Base-by-base conservation (phyloP, 2,329 filamentous ascomycete species). In the Hymenoscyphus linearis region DNA sequence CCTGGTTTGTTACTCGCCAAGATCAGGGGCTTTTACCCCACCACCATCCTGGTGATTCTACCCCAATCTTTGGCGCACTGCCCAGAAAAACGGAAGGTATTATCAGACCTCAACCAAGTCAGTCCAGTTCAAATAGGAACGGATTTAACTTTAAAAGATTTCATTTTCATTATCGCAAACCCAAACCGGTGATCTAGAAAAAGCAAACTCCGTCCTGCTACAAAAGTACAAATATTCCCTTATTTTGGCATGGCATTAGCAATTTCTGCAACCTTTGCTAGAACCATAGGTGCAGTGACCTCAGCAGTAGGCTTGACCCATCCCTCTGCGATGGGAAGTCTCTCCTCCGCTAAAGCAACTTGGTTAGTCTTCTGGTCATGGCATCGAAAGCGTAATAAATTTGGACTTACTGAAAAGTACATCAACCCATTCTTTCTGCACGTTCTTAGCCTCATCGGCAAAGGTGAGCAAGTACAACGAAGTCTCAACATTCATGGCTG, bases 351-450 rank as follows among this genome's bases (percentile, higher is more conserved):
- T 61, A 58, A 14, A 34, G 5, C 7, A 57, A 10, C 14, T 47
- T 0, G 22, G 37, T 61, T 26, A 61, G 54, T 55, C 47, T 50
- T 25, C 26, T 22, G 31, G 2, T 35, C 12, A 26, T 50, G 18
- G 16, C 22, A 25, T 10, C 1, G 14, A 7, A 2, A 16, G 26
- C 16, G 22, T 4, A 47, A 4, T 13, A 47, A 22, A 25, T 13
- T 1, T 4, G 14, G 27, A 62, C 60, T 60, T 55, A 60, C 61
- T 50, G 37, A 63, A 63, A 22, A 63, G n/a, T 1, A 60, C 40
- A 13, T 36, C 12, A 16, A 63, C 58, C 27, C 35, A 60, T 18
- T 63, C 50, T 22, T 25, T 60, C 4, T 50, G 36, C 7, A 58
- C 58, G 47, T 55, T 52, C 12, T 55, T 55, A 16, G 25, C 22